phyloP scores from a whole-genome alignment of 305 asterid species.

The Nicotiana rustica region DNA sequence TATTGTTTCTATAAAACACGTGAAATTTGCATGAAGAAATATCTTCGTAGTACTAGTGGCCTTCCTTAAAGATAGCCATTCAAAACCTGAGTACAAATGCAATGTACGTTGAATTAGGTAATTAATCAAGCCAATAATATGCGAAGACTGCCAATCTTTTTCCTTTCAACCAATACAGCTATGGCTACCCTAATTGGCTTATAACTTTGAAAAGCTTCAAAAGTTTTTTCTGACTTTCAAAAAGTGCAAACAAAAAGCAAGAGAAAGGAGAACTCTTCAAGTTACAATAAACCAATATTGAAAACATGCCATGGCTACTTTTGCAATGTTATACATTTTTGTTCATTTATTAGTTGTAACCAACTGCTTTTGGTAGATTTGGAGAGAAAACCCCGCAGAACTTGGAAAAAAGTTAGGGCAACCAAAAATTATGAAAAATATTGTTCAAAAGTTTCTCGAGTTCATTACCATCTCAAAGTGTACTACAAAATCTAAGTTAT shows the following conservation, averaged over 20 bases:
- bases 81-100: not conserved
- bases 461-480: not conserved
- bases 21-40: too few relatives aligned
- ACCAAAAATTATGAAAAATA: not conserved
- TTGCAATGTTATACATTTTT: too few relatives aligned
- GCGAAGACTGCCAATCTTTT: too few relatives aligned
- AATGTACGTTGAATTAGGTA: not conserved
- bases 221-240: not conserved
- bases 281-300: too few relatives aligned
- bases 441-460: not conserved
- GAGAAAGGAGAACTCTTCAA: too few relatives aligned
- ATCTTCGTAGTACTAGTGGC: not conserved
- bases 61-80: not conserved
- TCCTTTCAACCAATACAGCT: not conserved
- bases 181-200: not conserved
- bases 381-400: not conserved
- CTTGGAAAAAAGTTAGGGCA: not conserved
- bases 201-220: not conserved
- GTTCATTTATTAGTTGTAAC: too few relatives aligned
- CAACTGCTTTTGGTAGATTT: too few relatives aligned
- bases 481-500: not conserved
- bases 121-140: too few relatives aligned
- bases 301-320: too few relatives aligned
- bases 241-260: not conserved
- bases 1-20: too few relatives aligned